A percentile compares a stretch with the other conserved stretches of the same genome.
These are phyloP conservation scores for Prorocentrum cordatum DNA, from an alignment of 169 alveolate genomes.

Conservation along the genomic window DNA sequence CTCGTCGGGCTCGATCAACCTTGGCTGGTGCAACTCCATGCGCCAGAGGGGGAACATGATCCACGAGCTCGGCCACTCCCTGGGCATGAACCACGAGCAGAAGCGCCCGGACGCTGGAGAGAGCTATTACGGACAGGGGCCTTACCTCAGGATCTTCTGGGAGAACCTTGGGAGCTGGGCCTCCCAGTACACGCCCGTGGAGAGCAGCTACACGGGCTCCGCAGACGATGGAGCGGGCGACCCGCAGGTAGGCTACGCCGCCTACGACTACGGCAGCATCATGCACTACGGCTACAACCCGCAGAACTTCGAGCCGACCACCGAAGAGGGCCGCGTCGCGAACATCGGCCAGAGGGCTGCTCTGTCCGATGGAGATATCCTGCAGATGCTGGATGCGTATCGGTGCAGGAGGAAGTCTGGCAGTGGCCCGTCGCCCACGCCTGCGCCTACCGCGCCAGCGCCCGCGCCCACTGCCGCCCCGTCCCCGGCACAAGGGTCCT, in stretches of 20 bases:
- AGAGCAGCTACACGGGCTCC: slow-evolving; percentile 3
- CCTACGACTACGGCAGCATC: slow-evolving; percentile 53
- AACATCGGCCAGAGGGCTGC: background rate
- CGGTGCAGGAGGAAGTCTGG: too few relatives aligned
- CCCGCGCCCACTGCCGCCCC: too few relatives aligned
- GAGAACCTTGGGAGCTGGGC: slow-evolving; percentile 19
- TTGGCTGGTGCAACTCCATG: slow-evolving; percentile 47
- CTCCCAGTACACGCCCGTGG: slow-evolving; percentile 7
- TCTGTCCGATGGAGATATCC: slow-evolving; percentile 12
- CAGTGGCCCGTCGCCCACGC: too few relatives aligned
- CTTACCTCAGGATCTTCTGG: slow-evolving; percentile 23
- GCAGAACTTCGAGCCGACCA: background rate
- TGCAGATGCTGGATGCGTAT: slow-evolving; percentile 21
- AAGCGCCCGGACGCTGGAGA: slow-evolving; percentile 10
- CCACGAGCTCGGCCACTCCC: slow-evolving; percentile 22
- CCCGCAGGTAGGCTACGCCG: slow-evolving; percentile 28
- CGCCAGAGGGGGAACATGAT: slow-evolving; percentile 15
- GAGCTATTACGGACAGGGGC: slow-evolving; percentile 39
- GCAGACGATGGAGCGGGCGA: slow-evolving; percentile 26
- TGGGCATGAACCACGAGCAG: slow-evolving; percentile 50
- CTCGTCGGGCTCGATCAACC: background rate
- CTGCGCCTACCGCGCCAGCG: too few relatives aligned
- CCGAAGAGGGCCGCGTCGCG: background rate
- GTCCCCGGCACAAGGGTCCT: too few relatives aligned
- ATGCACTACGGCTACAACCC: slow-evolving; percentile 52